These are phyloP conservation scores for Ophidiomyces ophidiicola DNA, from an alignment of 2,329 filamentous ascomycete species.

Conservation along the genomic window DNA sequence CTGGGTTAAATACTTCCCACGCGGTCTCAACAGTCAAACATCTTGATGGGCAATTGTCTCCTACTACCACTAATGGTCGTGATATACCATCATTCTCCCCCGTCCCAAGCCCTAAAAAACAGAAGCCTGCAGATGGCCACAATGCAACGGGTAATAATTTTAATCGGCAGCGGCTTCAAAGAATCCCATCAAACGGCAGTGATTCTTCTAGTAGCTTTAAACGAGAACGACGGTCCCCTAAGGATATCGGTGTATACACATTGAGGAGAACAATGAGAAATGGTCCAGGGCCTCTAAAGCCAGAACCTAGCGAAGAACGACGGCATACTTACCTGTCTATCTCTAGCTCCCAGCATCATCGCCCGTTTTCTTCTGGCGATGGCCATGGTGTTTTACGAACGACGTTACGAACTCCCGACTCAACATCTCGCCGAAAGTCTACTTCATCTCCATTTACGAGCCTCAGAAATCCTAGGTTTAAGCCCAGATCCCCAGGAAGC, in stretches of 20 bases:
- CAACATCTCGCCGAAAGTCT: constrained; percentile 23
- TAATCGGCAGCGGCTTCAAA: constrained; percentile 27
- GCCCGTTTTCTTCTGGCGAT: constrained; percentile 34
- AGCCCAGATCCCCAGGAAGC: constrained; percentile 19
- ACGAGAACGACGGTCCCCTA: constrained; percentile 42
- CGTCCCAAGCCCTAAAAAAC: too few relatives aligned
- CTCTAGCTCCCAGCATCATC: constrained; percentile 4
- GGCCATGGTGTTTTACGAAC: constrained; percentile 34
- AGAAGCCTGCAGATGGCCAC: not conserved
- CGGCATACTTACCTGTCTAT: not conserved
- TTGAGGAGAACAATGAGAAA: constrained; percentile 66
- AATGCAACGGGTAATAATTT: not conserved
- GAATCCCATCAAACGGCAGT: constrained; percentile 53
- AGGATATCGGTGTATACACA: constrained; percentile 39
- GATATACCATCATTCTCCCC: too few relatives aligned
- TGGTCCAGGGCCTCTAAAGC: constrained; percentile 25
- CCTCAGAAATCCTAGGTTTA: constrained; percentile 26
- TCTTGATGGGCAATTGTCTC: too few relatives aligned
- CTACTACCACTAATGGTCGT: too few relatives aligned
- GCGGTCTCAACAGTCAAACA: too few relatives aligned
- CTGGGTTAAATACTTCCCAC: too few relatives aligned
- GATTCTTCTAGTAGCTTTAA: constrained; percentile 67
- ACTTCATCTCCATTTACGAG: constrained; percentile 28
- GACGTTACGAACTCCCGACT: constrained; percentile 39
- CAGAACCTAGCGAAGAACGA: constrained; percentile 1